These are phyloP conservation scores for Venturia carpophila DNA, from an alignment of 2,329 filamentous ascomycete species.

Conservation along the genomic window DNA sequence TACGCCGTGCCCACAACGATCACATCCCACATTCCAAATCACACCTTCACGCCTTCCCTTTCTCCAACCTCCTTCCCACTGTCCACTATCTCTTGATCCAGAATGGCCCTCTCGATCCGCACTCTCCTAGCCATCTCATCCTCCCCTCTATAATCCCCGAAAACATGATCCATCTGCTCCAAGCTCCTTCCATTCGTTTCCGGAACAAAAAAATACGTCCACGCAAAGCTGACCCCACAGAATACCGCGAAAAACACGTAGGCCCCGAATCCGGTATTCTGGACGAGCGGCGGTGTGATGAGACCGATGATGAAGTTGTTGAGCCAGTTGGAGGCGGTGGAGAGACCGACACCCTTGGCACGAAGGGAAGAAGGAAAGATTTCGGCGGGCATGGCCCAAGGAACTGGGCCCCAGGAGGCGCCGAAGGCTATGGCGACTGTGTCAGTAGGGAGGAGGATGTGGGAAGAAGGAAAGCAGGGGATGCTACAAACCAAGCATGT, in stretches of 20 bases:
- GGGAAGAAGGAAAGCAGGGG: too few relatives aligned
- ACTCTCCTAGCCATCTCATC: constrained; percentile 12
- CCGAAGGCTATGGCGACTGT: constrained; percentile 42
- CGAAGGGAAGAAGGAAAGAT: constrained; percentile 56
- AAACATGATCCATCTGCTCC: constrained; percentile 34
- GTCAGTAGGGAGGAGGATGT: not conserved
- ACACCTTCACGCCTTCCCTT: not conserved
- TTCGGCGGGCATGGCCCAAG: constrained; percentile 45
- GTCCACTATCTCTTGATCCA: not conserved
- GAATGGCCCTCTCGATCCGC: constrained; percentile 6
- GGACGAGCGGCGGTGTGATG: constrained; percentile 56
- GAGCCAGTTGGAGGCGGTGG: constrained; percentile 56
- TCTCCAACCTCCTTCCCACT: not conserved
- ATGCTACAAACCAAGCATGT: constrained; percentile 40
- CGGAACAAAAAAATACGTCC: constrained; percentile 30
- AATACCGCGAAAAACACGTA: constrained; percentile 34
- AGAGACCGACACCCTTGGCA: constrained; percentile 59
- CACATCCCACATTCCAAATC: too few relatives aligned
- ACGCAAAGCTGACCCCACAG: constrained; percentile 29
- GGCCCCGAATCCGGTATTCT: constrained; percentile 44
- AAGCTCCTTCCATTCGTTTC: constrained; percentile 31
- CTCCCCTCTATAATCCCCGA: constrained; percentile 25
- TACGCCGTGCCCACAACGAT: too few relatives aligned
- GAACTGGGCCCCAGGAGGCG: constrained; percentile 48
- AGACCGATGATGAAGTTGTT: constrained; percentile 60